Percentiles rank a stretch among this genome's conserved stretches.
phyloP scores from a whole-genome alignment of 2,329 filamentous ascomycete genomes.

The Neonectria magnoliae region DNA sequence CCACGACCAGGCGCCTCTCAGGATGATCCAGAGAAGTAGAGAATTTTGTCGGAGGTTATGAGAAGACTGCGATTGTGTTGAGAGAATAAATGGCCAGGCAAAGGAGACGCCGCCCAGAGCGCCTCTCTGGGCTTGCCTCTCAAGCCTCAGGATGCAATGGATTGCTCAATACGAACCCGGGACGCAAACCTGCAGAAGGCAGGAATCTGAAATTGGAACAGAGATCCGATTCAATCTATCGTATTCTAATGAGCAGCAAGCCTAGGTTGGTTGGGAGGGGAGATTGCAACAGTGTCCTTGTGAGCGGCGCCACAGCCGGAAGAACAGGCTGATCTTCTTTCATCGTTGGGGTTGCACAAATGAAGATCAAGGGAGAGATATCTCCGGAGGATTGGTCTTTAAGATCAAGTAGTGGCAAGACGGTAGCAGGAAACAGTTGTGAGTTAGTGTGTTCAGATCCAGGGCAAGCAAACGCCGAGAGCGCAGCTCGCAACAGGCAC shows the following conservation, averaged over 20 bases:
- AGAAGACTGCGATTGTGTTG: background rate
- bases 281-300: background rate
- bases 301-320: background rate
- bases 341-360: background rate
- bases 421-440: background rate
- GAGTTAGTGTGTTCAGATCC: background rate
- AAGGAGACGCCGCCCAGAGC: background rate
- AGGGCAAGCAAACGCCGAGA: background rate
- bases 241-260: background rate
- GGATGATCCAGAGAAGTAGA: background rate
- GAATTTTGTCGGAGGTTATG: background rate
- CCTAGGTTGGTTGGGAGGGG: background rate
- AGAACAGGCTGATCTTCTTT: background rate
- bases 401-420: background rate
- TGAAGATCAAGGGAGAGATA: background rate
- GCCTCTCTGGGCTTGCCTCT: background rate
- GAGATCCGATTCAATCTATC: background rate
- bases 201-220: background rate
- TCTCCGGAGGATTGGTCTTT: background rate
- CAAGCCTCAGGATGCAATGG: background rate
- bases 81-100: background rate
- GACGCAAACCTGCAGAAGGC: slow-evolving; percentile 30
- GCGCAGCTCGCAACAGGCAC: background rate
- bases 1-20: background rate
- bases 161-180: slow-evolving; percentile 23